These are phyloP conservation scores for Trichophyton simii DNA, from an alignment of 2,329 filamentous ascomycete species.

Conservation along the genomic window DNA sequence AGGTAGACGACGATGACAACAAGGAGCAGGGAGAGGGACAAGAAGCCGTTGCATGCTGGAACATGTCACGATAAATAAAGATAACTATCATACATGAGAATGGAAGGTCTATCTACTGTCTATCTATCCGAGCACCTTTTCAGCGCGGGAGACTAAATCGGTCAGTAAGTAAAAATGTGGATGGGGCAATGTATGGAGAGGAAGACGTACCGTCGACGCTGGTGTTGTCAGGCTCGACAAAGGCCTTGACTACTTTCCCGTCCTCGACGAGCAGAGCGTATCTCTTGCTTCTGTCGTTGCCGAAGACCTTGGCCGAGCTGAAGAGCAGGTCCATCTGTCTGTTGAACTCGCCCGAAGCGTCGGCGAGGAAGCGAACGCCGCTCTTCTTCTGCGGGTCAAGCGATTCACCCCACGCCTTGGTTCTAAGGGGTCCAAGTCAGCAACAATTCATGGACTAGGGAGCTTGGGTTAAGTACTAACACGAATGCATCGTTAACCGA, in stretches of 20 bases:
- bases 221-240: slow-evolving; percentile 81
- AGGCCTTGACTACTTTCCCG: slow-evolving; percentile 68
- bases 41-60: too few species aligned
- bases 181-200: background rate
- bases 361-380: slow-evolving; percentile 77
- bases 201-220: slow-evolving; percentile 54
- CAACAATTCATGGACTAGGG: background rate
- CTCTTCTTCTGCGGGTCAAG: slow-evolving; percentile 64
- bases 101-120: background rate
- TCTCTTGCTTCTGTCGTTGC: slow-evolving; percentile 69
- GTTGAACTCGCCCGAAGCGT: slow-evolving; percentile 67
- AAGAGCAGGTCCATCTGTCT: slow-evolving; percentile 73
- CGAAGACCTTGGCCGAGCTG: slow-evolving; percentile 67
- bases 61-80: too few species aligned
- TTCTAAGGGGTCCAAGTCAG: slow-evolving; percentile 39
- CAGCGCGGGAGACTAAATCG: slow-evolving; percentile 34
- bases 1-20: background rate
- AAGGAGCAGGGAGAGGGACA: too few species aligned
- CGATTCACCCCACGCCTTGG: slow-evolving; percentile 74
- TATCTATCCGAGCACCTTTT: slow-evolving; percentile 36
- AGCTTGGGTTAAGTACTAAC: slow-evolving; percentile 40
- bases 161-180: background rate
- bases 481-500: slow-evolving; percentile 92
- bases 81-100: background rate
- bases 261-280: slow-evolving; percentile 75